Conservation (phyloP, 2,329 filamentous ascomycete genomes). For the Reticulascus tulasneorum region DNA sequence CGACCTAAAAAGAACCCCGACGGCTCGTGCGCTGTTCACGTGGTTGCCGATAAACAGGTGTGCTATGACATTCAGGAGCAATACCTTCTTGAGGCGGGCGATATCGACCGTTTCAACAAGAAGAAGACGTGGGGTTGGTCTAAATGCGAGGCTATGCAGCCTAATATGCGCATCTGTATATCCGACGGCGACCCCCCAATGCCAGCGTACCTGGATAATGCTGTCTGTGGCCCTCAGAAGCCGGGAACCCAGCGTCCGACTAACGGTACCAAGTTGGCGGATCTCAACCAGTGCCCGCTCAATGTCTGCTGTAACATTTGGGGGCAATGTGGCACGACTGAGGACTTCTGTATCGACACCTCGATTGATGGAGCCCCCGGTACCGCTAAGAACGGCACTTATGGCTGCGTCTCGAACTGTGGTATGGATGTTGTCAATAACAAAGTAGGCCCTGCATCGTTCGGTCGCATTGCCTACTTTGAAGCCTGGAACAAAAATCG, state of each 20-base stretch:
- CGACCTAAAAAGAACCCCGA: slow-evolving; percentile 24
- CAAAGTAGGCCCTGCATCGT: slow-evolving; percentile 17
- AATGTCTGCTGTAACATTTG: slow-evolving; percentile 23
- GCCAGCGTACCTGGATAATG: slow-evolving; percentile 23
- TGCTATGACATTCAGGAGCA: slow-evolving; percentile 29
- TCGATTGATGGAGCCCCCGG: slow-evolving; percentile 19
- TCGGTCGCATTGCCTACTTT: slow-evolving; percentile 29
- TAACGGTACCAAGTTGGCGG: slow-evolving; percentile 13
- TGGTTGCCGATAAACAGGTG: slow-evolving; percentile 26
- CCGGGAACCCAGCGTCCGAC: slow-evolving; percentile 20
- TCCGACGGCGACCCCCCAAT: slow-evolving; percentile 28
- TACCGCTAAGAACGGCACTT: slow-evolving; percentile 15
- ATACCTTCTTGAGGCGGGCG: slow-evolving; percentile 27
- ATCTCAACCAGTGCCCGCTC: slow-evolving; percentile 17
- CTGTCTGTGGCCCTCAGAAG: slow-evolving; percentile 30
- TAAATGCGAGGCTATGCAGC: slow-evolving; percentile 24
- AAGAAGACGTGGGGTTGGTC: slow-evolving; percentile 32
- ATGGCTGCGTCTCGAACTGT: slow-evolving; percentile 14
- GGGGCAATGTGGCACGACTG: slow-evolving; percentile 41
- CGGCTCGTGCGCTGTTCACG: slow-evolving; percentile 32
- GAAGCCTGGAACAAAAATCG: slow-evolving; percentile 28
- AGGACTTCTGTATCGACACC: slow-evolving; percentile 36
- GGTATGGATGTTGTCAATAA: slow-evolving; percentile 7
- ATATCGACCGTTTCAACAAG: slow-evolving; percentile 33
- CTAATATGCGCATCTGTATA: slow-evolving; percentile 26